Conservation (phyloP, 169 alveolate genomes). For the Cryptosporidium xiaoi region DNA sequence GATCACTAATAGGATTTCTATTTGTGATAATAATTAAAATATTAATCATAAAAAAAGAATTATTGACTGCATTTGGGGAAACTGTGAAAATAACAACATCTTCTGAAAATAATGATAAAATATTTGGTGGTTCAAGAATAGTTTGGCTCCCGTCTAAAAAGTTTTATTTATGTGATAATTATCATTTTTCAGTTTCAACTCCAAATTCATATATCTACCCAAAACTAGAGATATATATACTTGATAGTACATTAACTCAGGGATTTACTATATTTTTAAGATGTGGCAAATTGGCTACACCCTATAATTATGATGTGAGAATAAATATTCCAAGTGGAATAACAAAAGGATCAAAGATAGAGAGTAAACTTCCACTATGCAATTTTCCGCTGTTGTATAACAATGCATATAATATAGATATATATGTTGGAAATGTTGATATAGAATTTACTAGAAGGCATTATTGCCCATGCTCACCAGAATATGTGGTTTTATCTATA, state of each 20-base stretch:
- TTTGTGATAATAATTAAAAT: no score
- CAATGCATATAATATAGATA: slow-evolving; percentile 52
- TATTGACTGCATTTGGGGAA: no score
- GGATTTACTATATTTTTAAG: slow-evolving; percentile 47
- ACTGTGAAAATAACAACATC: no score
- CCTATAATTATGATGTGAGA: slow-evolving; percentile 58
- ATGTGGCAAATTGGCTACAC: slow-evolving; percentile 62
- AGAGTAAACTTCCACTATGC: slow-evolving; percentile 39
- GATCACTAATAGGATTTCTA: no score
- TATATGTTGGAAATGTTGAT: slow-evolving; percentile 68
- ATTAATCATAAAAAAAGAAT: no score
- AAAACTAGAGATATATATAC: slow-evolving; percentile 27
- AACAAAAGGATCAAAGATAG: slow-evolving; percentile 11
- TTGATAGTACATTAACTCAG: slow-evolving; percentile 56
- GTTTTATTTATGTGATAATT: slow-evolving; percentile 61
- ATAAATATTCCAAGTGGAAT: slow-evolving; percentile 65
- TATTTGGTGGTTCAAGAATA: slow-evolving; percentile 22
- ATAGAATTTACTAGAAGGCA: slow-evolving; percentile 73
- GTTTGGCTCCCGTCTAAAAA: slow-evolving; percentile 50
- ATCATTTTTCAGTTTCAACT: slow-evolving; percentile 50
- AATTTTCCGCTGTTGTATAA: slow-evolving; percentile 39
- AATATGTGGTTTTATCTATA: slow-evolving; percentile 49
- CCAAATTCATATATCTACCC: slow-evolving; percentile 65
- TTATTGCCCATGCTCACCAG: slow-evolving; percentile 61
- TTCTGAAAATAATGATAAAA: no score